These are phyloP conservation scores for Macrophomina pseudophaseolina DNA, from an alignment of 2,329 filamentous ascomycete species.

Conservation along the genomic window DNA sequence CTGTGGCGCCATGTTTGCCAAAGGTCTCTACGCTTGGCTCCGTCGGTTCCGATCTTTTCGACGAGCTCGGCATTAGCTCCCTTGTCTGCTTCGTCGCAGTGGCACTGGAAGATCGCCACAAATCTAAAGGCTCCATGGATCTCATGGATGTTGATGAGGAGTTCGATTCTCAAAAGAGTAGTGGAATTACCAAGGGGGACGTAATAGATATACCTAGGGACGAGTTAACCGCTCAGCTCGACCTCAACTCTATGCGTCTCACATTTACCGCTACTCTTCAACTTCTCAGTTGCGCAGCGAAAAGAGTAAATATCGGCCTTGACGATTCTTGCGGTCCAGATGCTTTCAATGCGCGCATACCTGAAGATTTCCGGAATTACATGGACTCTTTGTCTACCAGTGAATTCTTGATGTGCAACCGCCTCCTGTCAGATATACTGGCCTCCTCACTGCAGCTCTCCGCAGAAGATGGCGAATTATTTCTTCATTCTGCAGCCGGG, in stretches of 20 bases:
- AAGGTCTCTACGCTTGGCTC: conserved; percentile 32
- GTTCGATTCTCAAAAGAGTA: conserved; percentile 65
- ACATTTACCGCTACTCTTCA: conserved; percentile 25
- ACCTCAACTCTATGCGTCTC: not conserved
- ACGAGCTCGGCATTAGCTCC: conserved; percentile 40
- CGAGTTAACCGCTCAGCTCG: conserved; percentile 38
- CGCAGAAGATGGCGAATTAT: conserved; percentile 44
- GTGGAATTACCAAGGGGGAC: conserved; percentile 42
- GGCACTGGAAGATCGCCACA: conserved; percentile 37
- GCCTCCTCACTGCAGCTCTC: conserved; percentile 33
- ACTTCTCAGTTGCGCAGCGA: conserved; percentile 21
- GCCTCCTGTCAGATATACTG: conserved; percentile 27
- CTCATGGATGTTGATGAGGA: conserved; percentile 71
- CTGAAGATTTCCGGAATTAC: conserved; percentile 27
- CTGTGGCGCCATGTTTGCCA: conserved; percentile 41
- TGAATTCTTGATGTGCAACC: conserved; percentile 29
- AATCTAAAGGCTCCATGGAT: conserved; percentile 48
- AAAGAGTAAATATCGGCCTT: not conserved
- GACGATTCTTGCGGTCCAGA: not conserved
- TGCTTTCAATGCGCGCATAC: conserved; percentile 16
- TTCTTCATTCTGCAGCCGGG: conserved; percentile 55
- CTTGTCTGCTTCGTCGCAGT: conserved; percentile 39
- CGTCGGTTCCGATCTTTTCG: conserved; percentile 33
- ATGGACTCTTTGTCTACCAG: conserved; percentile 26
- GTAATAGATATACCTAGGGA: conserved; percentile 53